A percentile compares a stretch with the other conserved stretches of the same genome.
phyloP scores from a whole-genome alignment of 1,139 yeast species.

The Candida smagusa region DNA sequence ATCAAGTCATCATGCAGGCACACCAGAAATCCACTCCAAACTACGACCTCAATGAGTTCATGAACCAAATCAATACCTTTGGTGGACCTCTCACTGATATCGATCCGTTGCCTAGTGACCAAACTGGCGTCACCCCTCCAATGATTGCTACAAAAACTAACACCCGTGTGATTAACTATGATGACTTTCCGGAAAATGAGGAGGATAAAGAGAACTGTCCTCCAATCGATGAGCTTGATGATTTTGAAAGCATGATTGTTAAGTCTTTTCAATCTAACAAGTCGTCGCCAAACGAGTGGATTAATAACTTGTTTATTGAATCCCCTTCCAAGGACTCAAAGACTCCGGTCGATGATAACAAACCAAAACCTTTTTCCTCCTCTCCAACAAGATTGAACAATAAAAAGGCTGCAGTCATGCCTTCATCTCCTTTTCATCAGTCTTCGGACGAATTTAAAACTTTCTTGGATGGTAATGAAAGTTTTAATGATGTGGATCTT shows the following conservation, averaged over 20 bases:
- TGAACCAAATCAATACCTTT: slow-evolving; percentile 45
- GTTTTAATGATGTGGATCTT: slow-evolving; percentile 20
- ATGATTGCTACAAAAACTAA: slow-evolving; percentile 49
- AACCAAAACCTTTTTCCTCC: not conserved
- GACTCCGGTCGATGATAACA: slow-evolving; percentile 25
- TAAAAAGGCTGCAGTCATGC: slow-evolving; percentile 32
- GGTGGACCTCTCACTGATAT: slow-evolving; percentile 57
- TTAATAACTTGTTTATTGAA: slow-evolving; percentile 36
- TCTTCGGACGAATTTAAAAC: slow-evolving; percentile 17
- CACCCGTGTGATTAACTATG: slow-evolving; percentile 43
- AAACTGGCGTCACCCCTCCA: slow-evolving; percentile 38
- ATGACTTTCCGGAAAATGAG: slow-evolving; percentile 29
- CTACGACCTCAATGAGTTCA: slow-evolving; percentile 44
- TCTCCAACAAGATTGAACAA: slow-evolving; percentile 2
- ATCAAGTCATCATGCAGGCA: slow-evolving; percentile 29
- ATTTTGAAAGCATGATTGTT: slow-evolving; percentile 39
- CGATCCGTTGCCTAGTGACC: slow-evolving; percentile 44
- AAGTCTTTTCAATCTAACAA: slow-evolving; percentile 33
- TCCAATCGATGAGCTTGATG: slow-evolving; percentile 29
- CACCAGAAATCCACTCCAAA: slow-evolving; percentile 26
- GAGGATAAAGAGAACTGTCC: slow-evolving; percentile 47
- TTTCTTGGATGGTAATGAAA: slow-evolving; percentile 14
- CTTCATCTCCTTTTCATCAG: slow-evolving; percentile 37
- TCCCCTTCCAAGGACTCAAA: slow-evolving; percentile 46
- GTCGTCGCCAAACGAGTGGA: slow-evolving; percentile 38